These are phyloP conservation scores for Heracleum sosnowskyi DNA, from an alignment of 129 eudicot species.

Conservation along the genomic window DNA sequence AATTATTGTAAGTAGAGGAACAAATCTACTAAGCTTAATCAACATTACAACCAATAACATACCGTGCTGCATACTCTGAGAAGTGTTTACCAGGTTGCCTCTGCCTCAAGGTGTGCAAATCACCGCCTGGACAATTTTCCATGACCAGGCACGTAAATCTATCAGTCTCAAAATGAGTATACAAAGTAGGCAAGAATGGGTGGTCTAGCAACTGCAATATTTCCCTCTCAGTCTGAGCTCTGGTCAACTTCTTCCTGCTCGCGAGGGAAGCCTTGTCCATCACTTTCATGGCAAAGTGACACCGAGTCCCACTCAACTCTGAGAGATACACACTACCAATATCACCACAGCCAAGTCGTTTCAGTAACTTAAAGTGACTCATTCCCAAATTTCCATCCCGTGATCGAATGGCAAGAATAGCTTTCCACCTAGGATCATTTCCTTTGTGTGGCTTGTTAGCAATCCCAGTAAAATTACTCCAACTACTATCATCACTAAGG, in stretches of 20 bases:
- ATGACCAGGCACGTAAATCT: slow-evolving; percentile 84
- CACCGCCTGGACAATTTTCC: slow-evolving; percentile 98
- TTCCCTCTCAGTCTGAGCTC: slow-evolving; percentile 93
- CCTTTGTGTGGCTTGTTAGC: slow-evolving; percentile 93
- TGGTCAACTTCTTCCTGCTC: slow-evolving; percentile 67
- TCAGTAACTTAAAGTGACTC: slow-evolving; percentile 78
- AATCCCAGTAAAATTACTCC: slow-evolving; percentile 80
- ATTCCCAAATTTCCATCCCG: slow-evolving; percentile 84
- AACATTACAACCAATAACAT: slow-evolving; percentile 8
- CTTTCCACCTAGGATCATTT: slow-evolving; percentile 94
- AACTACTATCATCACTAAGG: slow-evolving; percentile 82
- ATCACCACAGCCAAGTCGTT: slow-evolving; percentile 76
- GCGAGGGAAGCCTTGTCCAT: slow-evolving; percentile 92
- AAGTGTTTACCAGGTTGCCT: slow-evolving; percentile 94
- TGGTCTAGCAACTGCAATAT: slow-evolving; percentile 87
- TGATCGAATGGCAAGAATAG: slow-evolving; percentile 62
- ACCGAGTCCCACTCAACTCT: slow-evolving; percentile 80
- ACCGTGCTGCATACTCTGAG: slow-evolving; percentile 90
- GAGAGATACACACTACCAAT: slow-evolving; percentile 91
- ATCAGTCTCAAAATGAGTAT: slow-evolving; percentile 88
- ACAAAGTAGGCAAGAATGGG: slow-evolving; percentile 89
- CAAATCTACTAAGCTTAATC: neutral
- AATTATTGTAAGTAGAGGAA: neutral
- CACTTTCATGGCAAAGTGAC: slow-evolving; percentile 92
- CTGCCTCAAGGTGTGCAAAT: slow-evolving; percentile 82